Conservation (phyloP, 768 basidiomycete species). For the Lyophyllum semitale region DNA sequence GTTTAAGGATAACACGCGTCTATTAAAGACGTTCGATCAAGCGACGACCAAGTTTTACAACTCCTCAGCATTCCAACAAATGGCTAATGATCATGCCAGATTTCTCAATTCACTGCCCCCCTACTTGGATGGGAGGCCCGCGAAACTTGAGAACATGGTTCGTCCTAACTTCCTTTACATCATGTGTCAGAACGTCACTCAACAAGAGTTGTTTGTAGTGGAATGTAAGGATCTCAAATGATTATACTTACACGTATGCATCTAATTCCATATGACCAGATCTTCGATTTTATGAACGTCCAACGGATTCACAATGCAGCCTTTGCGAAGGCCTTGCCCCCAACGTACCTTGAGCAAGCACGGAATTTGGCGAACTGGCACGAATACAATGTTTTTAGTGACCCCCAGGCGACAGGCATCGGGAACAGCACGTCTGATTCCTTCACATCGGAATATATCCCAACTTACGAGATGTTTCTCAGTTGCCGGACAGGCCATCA, state of each 20-base stretch:
- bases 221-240: conserved; percentile 31
- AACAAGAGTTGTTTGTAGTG: conserved; percentile 23
- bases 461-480: neutral
- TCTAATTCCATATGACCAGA: conserved; percentile 31
- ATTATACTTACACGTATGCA: neutral
- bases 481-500: conserved; percentile 71
- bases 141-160: conserved; percentile 62
- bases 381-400: conserved; percentile 69
- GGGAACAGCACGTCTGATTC: conserved; percentile 53
- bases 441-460: neutral
- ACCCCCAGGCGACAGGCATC: conserved; percentile 52
- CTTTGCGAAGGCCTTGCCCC: conserved; percentile 49
- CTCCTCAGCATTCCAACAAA: conserved; percentile 51
- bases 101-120: conserved; percentile 53
- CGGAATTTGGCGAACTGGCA: conserved; percentile 71
- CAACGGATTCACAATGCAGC: conserved; percentile 64
- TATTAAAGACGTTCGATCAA: conserved; percentile 44
- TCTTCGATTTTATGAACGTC: conserved; percentile 77
- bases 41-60: conserved; percentile 55
- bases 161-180: conserved; percentile 15
- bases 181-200: neutral
- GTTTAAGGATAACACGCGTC: neutral
- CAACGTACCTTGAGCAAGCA: conserved; percentile 52
- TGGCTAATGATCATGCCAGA: conserved; percentile 39
- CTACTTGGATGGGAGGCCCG: conserved; percentile 55